These are phyloP conservation scores for Globisporangium camurandrum DNA, from an alignment of 352 stramenopile species.

Conservation along the genomic window DNA sequence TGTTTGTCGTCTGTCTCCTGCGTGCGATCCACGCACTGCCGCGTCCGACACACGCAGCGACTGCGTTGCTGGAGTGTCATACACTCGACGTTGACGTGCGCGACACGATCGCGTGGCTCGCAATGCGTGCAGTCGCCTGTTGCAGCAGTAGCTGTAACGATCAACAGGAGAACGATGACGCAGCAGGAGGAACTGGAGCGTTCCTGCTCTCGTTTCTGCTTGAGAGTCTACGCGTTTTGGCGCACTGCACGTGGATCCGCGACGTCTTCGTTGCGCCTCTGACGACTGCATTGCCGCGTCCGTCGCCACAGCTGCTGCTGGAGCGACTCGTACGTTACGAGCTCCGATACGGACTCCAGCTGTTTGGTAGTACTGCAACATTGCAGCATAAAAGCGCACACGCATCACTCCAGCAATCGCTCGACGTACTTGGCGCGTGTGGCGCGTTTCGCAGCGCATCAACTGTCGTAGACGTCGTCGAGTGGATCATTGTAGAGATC, in stretches of 20 bases:
- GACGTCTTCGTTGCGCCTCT: not conserved
- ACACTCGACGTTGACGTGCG: conserved; percentile 1
- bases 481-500: conserved; percentile 13
- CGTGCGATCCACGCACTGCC: not conserved
- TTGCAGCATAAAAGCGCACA: too few species aligned
- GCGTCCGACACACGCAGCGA: not conserved
- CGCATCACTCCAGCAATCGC: conserved; percentile 5
- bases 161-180: not conserved
- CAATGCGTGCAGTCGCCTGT: not conserved
- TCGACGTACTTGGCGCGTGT: conserved; percentile 5
- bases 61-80: conserved; percentile 1
- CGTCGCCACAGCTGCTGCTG: not conserved
- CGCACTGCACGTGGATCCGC: conserved; percentile 2
- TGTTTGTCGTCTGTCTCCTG: conserved; percentile 8
- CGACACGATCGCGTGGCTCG: conserved; percentile 6
- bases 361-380: conserved; percentile 12
- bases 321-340: conserved; percentile 5
- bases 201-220: not conserved
- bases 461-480: conserved; percentile 1
- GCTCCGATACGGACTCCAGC: conserved; percentile 10
- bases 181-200: too few species aligned
- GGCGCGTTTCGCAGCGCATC: not conserved
- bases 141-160: not conserved
- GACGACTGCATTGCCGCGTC: too few species aligned
- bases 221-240: not conserved